Percentiles rank a stretch among this genome's conserved stretches.
phyloP scores from a whole-genome alignment of 176 grass and related monocot species.

The Poa annua region DNA sequence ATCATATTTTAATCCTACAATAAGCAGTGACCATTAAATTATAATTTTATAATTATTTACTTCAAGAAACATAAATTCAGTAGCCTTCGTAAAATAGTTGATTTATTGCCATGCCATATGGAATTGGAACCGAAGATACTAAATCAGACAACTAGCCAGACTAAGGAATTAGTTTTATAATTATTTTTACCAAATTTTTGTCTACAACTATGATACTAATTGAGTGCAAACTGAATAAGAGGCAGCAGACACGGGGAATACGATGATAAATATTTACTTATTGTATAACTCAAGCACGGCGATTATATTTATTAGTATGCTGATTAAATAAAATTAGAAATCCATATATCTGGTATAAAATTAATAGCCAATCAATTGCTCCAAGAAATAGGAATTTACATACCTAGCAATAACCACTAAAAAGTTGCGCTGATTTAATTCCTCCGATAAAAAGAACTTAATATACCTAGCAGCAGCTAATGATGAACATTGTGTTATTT shows the following conservation, averaged over 20 bases:
- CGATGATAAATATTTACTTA: background rate
- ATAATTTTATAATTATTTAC: background rate
- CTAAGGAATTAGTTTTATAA: background rate
- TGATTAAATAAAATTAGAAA: conserved; percentile 11
- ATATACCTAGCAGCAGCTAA: too few species aligned
- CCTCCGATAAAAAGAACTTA: too few species aligned
- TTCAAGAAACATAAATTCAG: background rate
- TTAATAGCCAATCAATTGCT: background rate
- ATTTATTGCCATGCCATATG: background rate
- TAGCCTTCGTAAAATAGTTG: background rate
- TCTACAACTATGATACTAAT: background rate
- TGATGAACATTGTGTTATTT: background rate
- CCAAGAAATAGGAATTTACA: background rate
- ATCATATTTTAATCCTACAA: conserved; percentile 6
- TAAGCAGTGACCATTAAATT: background rate
- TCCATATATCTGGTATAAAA: background rate
- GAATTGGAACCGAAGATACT: conserved; percentile 5
- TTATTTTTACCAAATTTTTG: background rate
- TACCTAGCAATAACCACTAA: background rate
- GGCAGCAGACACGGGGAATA: background rate
- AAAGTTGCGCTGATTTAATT: too few species aligned
- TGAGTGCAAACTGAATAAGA: background rate
- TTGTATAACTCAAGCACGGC: background rate
- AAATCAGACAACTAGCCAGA: background rate
- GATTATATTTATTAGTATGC: background rate